These are phyloP conservation scores for Pseudocercospora musae DNA, from an alignment of 2,329 filamentous ascomycete genomes.

Conservation along the genomic window DNA sequence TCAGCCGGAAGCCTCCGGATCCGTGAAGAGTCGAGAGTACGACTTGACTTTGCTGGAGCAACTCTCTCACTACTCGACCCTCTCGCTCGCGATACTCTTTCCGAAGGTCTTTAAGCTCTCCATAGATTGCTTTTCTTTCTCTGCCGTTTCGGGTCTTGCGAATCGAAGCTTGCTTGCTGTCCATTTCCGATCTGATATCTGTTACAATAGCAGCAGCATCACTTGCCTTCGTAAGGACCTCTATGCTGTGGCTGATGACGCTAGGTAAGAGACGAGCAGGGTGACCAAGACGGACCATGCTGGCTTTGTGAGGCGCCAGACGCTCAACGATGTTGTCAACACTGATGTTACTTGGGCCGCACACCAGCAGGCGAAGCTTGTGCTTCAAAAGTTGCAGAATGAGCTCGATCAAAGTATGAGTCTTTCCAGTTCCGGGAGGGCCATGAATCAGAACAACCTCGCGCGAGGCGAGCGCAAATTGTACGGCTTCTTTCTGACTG, in stretches of 20 bases:
- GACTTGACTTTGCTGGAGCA: conserved; percentile 76
- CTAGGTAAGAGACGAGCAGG: conserved; percentile 85
- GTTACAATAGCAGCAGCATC: conserved; percentile 85
- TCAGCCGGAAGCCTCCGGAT: conserved; percentile 79
- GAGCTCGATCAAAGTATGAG: conserved; percentile 90
- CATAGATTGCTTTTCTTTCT: conserved; percentile 78
- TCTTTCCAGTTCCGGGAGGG: conserved; percentile 94
- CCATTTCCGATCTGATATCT: conserved; percentile 89
- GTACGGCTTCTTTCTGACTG: conserved; percentile 61
- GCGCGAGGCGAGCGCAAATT: conserved; percentile 77
- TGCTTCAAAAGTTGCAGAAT: conserved; percentile 83
- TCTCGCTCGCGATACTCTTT: conserved; percentile 88
- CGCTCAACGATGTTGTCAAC: conserved; percentile 98
- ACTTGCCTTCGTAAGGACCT: conserved; percentile 84
- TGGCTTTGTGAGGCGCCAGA: conserved; percentile 76
- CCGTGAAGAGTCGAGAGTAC: conserved; percentile 92
- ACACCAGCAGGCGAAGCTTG: conserved; percentile 77
- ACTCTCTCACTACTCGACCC: conserved; percentile 69
- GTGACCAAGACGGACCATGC: conserved; percentile 86
- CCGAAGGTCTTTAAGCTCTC: conserved; percentile 76
- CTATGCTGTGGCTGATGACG: conserved; percentile 83
- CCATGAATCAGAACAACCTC: conserved; percentile 92
- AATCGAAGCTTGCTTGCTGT: conserved; percentile 82
- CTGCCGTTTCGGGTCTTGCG: conserved; percentile 78
- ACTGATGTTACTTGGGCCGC: conserved; percentile 92